phyloP scores from a whole-genome alignment of 176 grass and related monocot species.

The Musa itinerans region DNA sequence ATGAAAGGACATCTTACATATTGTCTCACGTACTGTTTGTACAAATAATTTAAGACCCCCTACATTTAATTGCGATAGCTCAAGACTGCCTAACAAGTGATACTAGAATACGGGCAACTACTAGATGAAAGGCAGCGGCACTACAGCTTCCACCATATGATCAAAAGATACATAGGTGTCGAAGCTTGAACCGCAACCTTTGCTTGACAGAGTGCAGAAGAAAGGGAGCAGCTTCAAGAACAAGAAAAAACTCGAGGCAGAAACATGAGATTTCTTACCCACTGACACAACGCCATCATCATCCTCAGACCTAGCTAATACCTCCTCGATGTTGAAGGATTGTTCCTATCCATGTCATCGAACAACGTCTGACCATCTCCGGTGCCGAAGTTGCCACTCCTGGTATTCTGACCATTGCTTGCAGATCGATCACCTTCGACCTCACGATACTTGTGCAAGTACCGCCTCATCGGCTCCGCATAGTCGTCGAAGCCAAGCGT shows the following conservation, averaged over 20 bases:
- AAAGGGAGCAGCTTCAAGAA: too few species aligned
- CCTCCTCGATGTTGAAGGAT: not conserved
- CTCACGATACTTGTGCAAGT: constrained; percentile 91
- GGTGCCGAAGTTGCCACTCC: not conserved
- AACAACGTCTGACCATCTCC: not conserved
- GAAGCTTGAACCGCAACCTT: too few species aligned
- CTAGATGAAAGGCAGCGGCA: not conserved
- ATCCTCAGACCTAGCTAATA: not conserved
- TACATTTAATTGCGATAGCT: not conserved
- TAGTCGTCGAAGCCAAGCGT: constrained; percentile 98
- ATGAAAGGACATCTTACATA: not conserved
- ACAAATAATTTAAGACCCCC: not conserved
- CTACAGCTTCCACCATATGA: not conserved
- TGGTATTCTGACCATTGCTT: not conserved
- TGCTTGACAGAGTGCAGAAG: too few species aligned
- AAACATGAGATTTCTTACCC: too few species aligned
- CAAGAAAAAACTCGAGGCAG: too few species aligned
- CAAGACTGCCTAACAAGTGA: not conserved
- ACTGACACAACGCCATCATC: not conserved
- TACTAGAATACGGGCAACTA: not conserved
- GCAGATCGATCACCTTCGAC: constrained; percentile 66
- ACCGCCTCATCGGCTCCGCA: constrained; percentile 74
- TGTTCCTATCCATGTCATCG: not conserved
- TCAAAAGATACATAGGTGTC: too few species aligned
- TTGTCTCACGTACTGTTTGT: not conserved